phyloP scores from a whole-genome alignment of 1,284 basidiomycete species.

The Ceratobasidium sp. region DNA sequence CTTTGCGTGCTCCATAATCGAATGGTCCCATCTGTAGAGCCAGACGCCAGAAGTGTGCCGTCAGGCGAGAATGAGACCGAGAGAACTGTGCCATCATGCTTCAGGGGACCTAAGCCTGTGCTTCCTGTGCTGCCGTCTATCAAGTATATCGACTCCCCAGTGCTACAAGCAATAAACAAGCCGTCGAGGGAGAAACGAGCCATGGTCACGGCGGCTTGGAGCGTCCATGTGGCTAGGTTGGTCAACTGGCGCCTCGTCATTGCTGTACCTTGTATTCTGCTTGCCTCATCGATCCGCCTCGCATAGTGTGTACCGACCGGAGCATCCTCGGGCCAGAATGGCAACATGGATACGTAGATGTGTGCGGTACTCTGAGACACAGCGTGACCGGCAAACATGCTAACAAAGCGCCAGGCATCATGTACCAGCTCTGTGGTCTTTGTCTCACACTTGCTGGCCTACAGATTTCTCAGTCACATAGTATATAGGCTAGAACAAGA shows the following conservation, averaged over 20 bases:
- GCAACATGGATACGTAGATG: slow-evolving; percentile 36
- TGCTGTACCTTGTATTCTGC: background rate
- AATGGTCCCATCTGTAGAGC: slow-evolving; percentile 23
- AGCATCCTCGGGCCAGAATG: background rate
- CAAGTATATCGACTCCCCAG: too few species aligned
- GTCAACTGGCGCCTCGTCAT: background rate
- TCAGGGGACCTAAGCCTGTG: too few species aligned
- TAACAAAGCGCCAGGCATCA: slow-evolving; percentile 15
- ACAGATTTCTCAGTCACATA: too few species aligned
- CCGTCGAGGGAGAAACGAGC: too few species aligned
- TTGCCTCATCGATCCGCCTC: background rate
- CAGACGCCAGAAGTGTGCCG: slow-evolving; percentile 10
- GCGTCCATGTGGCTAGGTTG: too few species aligned
- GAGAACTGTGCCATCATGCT: too few species aligned
- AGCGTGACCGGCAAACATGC: background rate
- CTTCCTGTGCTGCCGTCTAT: too few species aligned
- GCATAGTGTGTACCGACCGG: background rate
- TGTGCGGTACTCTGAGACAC: slow-evolving; percentile 28
- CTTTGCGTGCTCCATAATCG: slow-evolving; percentile 21
- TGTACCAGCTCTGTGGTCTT: background rate
- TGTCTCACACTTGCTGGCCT: too few species aligned
- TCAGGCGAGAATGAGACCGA: slow-evolving; percentile 29
- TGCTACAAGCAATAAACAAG: too few species aligned
- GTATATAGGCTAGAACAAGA: too few species aligned
- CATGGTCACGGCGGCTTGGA: too few species aligned